Evolutionary conservation across 2,329 filamentous ascomycete species (phyloP).

Genomic region (Penicillium brasilianum): DNA sequence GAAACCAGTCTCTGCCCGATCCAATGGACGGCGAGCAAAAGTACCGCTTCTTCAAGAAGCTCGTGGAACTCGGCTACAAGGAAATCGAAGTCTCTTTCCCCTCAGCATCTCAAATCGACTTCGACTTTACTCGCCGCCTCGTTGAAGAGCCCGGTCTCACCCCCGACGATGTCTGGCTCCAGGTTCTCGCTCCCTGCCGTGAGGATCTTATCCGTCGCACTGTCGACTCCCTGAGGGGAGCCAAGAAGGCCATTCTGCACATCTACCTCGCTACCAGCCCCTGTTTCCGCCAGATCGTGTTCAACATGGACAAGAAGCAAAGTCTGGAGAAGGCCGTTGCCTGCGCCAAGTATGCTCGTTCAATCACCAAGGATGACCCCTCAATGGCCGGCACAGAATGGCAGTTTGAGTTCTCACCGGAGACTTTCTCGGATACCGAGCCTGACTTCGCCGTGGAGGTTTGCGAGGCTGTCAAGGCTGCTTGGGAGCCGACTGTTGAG

Average conservation of each 20-base stretch:
- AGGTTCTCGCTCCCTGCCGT: conserved; percentile 90
- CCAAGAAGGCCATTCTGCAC: conserved; percentile 93
- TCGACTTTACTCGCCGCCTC: conserved; percentile 87
- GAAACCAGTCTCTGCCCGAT: conserved; percentile 90
- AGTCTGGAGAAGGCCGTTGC: conserved; percentile 79
- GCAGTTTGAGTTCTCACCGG: conserved; percentile 57
- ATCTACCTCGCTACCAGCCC: conserved; percentile 96
- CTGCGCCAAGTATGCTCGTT: conserved; percentile 84
- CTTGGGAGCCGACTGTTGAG: conserved; percentile 81
- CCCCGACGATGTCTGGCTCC: conserved; percentile 87
- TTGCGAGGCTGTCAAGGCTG: conserved; percentile 91
- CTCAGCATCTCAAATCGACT: conserved; percentile 92
- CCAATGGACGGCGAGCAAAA: conserved; percentile 98
- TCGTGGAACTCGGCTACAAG: conserved; percentile 90
- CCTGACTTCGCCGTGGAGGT: conserved; percentile 82
- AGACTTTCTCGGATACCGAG: conserved; percentile 83
- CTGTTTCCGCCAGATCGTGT: conserved; percentile 91
- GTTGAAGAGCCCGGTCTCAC: conserved; percentile 82
- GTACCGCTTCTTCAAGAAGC: conserved; percentile 93
- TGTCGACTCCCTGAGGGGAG: conserved; percentile 83
- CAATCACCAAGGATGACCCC: conserved; percentile 82
- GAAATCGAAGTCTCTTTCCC: conserved; percentile 98
- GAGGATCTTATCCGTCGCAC: conserved; percentile 88
- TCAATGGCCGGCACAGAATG: conserved; percentile 60
- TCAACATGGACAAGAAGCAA: conserved; percentile 83